Base-by-base conservation (phyloP, 306 rosid genomes). In the Vicia villosa region DNA sequence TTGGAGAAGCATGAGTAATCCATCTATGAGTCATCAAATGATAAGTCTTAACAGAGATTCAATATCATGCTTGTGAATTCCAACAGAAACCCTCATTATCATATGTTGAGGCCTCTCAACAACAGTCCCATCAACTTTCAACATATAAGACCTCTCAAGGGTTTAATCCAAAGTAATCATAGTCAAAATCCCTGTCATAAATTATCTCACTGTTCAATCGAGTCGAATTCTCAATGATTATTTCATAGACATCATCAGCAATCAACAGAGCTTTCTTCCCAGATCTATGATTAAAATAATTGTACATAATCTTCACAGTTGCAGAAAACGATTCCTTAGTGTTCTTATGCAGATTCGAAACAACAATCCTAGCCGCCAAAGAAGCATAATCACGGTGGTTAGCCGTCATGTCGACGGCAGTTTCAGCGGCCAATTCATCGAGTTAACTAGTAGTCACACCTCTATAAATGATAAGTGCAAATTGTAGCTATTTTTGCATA, bases 11-110 rank as follows among this genome's bases (percentile, higher is more conserved):
- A 68, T 94, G 99, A 41, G 99, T 94, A 77, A 94, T 91, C 99
- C 99, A 94, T 41, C 99, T 77, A 41, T 91, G 99, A 66, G 99
- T 91, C 96, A 94, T 91, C 77, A 89, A 46, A 70, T 91, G 97
- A 60, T 94, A 94, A n/a, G 99, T 94, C 59, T 34, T 79, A 69
- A 94, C 85, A 40, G 84, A 79, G 99, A 91, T 0, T 94, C 97
- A 19, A 94, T 71, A 61, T 91, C 91, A 52, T 91, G 86, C 84
- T 87, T 94, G 72, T 94, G 99, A 84, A 91, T 94, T 46, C 99
- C 99, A 74, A 94, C 99, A 68, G 99, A 75, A 46, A 94, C 99
- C 88, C 99, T 83, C 99, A 94, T 94, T 77, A 94, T 68, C 99
- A 94, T 91, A 72, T 94, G 99, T 17, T 94, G 99, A 19, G 99